phyloP scores from a whole-genome alignment of 305 asterid species.

The Fraxinus xanthoxyloides region DNA sequence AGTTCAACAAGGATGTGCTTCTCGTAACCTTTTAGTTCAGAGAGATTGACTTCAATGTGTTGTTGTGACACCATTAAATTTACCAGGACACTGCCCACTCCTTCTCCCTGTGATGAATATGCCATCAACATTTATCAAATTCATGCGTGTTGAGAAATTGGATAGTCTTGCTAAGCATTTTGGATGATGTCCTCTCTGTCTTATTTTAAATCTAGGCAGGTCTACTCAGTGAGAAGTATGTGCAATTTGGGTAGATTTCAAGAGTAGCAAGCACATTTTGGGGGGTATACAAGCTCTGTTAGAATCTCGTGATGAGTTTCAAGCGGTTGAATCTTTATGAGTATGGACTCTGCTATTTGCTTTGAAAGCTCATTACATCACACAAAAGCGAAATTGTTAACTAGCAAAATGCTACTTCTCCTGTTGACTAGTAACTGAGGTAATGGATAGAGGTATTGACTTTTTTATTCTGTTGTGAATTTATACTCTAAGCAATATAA shows the following conservation, averaged over 20 bases:
- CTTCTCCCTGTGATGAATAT: slow-evolving; percentile 64
- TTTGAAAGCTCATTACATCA: neutral
- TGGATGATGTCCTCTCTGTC: slow-evolving; percentile 1
- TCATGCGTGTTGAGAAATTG: neutral
- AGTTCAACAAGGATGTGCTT: slow-evolving; percentile 73
- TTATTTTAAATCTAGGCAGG: slow-evolving; percentile 10
- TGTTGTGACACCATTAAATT: slow-evolving; percentile 56
- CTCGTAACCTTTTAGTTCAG: slow-evolving; percentile 79
- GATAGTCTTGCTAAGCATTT: slow-evolving; percentile 15
- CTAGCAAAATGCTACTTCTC: neutral
- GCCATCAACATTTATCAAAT: neutral
- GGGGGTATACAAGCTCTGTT: neutral
- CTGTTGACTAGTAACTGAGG: neutral
- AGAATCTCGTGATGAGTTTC: neutral
- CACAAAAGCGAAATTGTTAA: neutral
- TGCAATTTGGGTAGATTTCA: neutral
- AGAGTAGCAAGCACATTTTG: neutral
- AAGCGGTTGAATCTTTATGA: neutral
- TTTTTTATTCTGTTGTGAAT: neutral
- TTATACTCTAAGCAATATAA: neutral
- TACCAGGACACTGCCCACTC: slow-evolving; percentile 64
- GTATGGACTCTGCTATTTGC: neutral
- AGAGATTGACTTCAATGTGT: slow-evolving; percentile 75
- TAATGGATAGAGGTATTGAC: neutral
- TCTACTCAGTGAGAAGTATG: neutral